Evolutionary conservation across 2,329 filamentous ascomycete genomes (phyloP).

Genomic region (Colletotrichum destructivum): DNA sequence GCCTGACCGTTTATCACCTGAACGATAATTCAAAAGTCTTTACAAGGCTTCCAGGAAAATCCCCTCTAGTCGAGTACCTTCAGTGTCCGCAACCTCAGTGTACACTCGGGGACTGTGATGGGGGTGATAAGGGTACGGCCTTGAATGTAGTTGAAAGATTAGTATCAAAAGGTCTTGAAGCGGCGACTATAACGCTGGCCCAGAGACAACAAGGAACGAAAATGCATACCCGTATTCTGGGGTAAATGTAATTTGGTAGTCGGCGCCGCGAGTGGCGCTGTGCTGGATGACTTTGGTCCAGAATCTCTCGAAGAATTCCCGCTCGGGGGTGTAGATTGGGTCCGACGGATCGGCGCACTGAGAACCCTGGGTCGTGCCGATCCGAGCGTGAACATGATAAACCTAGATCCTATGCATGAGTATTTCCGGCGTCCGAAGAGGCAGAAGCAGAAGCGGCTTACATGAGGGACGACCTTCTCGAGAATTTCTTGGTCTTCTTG

Average conservation of each 20-base stretch:
- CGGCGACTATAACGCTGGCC: background rate
- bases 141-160: slow-evolving; percentile 1
- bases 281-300: slow-evolving; percentile 44
- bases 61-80: slow-evolving; percentile 44
- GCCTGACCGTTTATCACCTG: background rate
- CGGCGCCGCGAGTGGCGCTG: slow-evolving; percentile 11
- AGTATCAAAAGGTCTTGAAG: background rate
- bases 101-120: slow-evolving; percentile 42
- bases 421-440: background rate
- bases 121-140: slow-evolving; percentile 48
- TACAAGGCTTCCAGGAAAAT: slow-evolving; percentile 42
- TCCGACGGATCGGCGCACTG: slow-evolving; percentile 54
- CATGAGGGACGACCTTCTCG: slow-evolving; percentile 49
- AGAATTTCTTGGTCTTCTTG: slow-evolving; percentile 39
- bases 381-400: slow-evolving; percentile 53
- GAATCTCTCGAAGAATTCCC: slow-evolving; percentile 51
- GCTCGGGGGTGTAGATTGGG: slow-evolving; percentile 48
- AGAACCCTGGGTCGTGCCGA: slow-evolving; percentile 54
- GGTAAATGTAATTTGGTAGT: slow-evolving; percentile 26
- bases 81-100: slow-evolving; percentile 47
- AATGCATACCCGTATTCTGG: slow-evolving; percentile 36
- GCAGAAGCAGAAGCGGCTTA: slow-evolving; percentile 36
- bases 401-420: slow-evolving; percentile 45
- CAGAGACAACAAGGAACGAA: background rate
- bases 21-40: background rate